phyloP scores from a whole-genome alignment of 202 grass and related monocot species.

The Elaeis oleifera region DNA sequence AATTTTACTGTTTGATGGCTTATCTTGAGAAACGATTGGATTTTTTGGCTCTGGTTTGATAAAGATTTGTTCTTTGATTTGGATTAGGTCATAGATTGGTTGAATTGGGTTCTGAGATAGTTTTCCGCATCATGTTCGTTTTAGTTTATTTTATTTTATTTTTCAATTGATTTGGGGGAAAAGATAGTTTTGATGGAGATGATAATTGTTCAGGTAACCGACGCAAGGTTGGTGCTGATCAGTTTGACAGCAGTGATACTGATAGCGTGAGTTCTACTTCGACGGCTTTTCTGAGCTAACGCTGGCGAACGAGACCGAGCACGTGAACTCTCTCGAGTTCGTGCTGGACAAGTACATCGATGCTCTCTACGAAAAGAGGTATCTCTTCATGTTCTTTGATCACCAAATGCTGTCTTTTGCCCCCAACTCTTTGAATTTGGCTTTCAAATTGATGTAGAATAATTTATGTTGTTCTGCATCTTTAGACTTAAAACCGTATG shows the following conservation, averaged over 20 bases:
- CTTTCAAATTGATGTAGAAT: no score
- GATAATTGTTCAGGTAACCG: slow-evolving; percentile 10
- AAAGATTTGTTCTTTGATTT: neutral
- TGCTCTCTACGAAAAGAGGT: slow-evolving; percentile 93
- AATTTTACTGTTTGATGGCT: neutral
- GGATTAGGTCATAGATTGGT: neutral
- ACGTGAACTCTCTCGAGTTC: slow-evolving; percentile 70
- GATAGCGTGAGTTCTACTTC: slow-evolving; percentile 71
- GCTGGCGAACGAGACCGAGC: slow-evolving; percentile 47
- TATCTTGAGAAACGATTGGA: no score
- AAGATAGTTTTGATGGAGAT: slow-evolving; percentile 10
- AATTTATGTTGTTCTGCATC: no score
- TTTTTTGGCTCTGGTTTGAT: neutral
- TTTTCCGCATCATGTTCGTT: neutral
- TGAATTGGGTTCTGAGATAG: no score
- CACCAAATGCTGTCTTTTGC: no score
- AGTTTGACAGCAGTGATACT: slow-evolving; percentile 75
- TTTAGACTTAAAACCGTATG: no score
- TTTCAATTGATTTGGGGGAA: slow-evolving; percentile 23
- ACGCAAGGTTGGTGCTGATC: slow-evolving; percentile 46
- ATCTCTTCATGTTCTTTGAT: neutral
- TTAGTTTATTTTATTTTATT: neutral
- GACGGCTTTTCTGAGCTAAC: slow-evolving; percentile 62
- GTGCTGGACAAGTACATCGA: slow-evolving; percentile 73
- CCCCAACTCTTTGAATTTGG: no score